Evolutionary conservation across 208 protist genomes (phyloP).

Genomic region (Crithidia mellificae): DNA sequence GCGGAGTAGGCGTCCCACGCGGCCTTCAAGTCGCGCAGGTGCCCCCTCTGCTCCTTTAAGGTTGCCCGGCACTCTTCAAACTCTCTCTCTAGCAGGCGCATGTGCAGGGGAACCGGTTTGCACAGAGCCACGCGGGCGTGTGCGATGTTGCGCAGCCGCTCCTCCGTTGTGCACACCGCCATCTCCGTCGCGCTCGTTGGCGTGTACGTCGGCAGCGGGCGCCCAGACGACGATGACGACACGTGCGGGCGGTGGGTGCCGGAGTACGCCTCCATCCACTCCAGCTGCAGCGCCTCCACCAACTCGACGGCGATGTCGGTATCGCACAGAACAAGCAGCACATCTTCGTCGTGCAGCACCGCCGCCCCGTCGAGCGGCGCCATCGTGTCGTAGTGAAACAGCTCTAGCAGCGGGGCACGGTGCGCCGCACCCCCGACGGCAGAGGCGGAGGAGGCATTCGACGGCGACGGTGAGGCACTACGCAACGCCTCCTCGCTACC

Average conservation of each 20-base stretch:
- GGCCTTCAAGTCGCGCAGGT: constrained; percentile 9
- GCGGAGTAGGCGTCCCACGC: background rate
- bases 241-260: constrained; percentile 23
- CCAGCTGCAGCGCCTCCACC: constrained; percentile 33
- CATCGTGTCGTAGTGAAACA: constrained; percentile 25
- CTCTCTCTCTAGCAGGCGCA: constrained; percentile 19
- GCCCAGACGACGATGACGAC: background rate
- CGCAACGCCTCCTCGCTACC: too few relatives aligned
- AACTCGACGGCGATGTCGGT: constrained; percentile 11
- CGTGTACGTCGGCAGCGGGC: background rate
- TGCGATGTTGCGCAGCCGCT: constrained; percentile 29
- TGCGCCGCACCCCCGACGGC: constrained; percentile 1
- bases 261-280: constrained; percentile 35
- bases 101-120: constrained; percentile 22
- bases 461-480: background rate
- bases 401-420: constrained; percentile 15
- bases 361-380: constrained; percentile 19
- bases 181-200: constrained; percentile 17
- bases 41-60: constrained; percentile 2
- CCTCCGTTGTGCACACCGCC: constrained; percentile 36
- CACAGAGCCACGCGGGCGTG: constrained; percentile 27
- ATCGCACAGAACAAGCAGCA: constrained; percentile 32
- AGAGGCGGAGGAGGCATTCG: background rate
- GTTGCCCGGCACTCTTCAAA: background rate
- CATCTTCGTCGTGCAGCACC: constrained; percentile 18